Evolutionary conservation across 257 asterid genomes (phyloP), one percentile per base, ranked within the genome.

Genomic region (Lycium barbarum): DNA sequence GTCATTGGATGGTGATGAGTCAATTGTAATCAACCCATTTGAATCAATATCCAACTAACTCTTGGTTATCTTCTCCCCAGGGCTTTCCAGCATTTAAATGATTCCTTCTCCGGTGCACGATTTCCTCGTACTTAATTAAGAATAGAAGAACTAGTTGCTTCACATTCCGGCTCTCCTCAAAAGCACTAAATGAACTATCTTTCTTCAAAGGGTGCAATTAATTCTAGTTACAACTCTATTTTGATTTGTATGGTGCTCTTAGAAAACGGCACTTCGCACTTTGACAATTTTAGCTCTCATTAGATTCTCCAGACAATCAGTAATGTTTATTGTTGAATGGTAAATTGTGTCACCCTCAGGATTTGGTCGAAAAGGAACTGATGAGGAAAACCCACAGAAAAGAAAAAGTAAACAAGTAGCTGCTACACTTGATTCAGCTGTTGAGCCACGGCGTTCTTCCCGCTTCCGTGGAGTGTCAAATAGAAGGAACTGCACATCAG

Each of bases 401-500:
- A 47, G 33, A 38, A 84, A 65, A 40, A 72, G 68, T 72, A 71
- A 38, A 45, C 15, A 18, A 49, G 57, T 22, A 55, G 86, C 22
- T 81, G 85, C 66, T 43, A 18, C 53, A 57, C 13, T 45, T 63
- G 91, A 84, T 83, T 53, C 79, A 74, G 88, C 81, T 71, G 88
- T 65, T 62, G 62, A 51, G 58, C 40, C 83, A 57, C 93, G 87
- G 6, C 85, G 49, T 67, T 83, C 70, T 80, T 38, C 49, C 79
- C 90, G 70, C 76, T 35, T 58, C n/a, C 93, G 90, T 59, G 92
- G 94, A 80, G 89, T 62, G 87, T 80, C 51, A 26, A 91, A 91
- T 80, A 86, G 88, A 78, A 17, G 58, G 63, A 47, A 14, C 59
- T 43, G 62, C 84, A 18, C n/a, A 14, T 88, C 82, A 5, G 82